These are phyloP conservation scores for Phylloporus rhodoxanthus DNA, from an alignment of 768 basidiomycete species.

Conservation along the genomic window DNA sequence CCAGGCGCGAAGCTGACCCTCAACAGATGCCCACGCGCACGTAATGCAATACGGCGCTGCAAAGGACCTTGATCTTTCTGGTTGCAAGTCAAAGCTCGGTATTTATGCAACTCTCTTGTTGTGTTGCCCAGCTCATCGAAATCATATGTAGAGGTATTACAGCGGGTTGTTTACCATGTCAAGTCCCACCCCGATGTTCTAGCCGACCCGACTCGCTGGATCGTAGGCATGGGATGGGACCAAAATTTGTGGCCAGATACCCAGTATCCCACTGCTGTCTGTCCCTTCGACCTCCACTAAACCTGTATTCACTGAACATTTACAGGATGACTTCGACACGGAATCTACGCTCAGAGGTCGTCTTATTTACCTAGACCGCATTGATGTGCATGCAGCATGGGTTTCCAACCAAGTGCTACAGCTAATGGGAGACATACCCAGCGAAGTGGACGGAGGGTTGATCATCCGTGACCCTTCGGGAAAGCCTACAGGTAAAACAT, in stretches of 20 bases:
- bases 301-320: background rate
- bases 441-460: constrained; percentile 63
- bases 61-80: constrained; percentile 61
- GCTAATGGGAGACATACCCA: constrained; percentile 55
- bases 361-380: constrained; percentile 65
- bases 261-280: constrained; percentile 68
- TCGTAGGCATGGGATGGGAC: constrained; percentile 91
- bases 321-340: constrained; percentile 63
- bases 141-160: constrained; percentile 49
- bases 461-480: constrained; percentile 61
- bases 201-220: constrained; percentile 56
- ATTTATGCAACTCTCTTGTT: background rate
- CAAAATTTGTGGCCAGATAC: constrained; percentile 70
- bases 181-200: constrained; percentile 49
- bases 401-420: constrained; percentile 71
- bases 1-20: background rate
- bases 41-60: constrained; percentile 63
- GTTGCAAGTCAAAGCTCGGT: constrained; percentile 57
- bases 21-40: constrained; percentile 74
- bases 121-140: background rate
- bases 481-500: constrained; percentile 56
- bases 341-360: constrained; percentile 64
- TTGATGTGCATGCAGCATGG: constrained; percentile 87
- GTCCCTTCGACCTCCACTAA: constrained; percentile 19
- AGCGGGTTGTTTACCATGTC: constrained; percentile 55